These are phyloP conservation scores for Pyricularia grisea DNA, from an alignment of 2,329 filamentous ascomycete species.

Conservation along the genomic window DNA sequence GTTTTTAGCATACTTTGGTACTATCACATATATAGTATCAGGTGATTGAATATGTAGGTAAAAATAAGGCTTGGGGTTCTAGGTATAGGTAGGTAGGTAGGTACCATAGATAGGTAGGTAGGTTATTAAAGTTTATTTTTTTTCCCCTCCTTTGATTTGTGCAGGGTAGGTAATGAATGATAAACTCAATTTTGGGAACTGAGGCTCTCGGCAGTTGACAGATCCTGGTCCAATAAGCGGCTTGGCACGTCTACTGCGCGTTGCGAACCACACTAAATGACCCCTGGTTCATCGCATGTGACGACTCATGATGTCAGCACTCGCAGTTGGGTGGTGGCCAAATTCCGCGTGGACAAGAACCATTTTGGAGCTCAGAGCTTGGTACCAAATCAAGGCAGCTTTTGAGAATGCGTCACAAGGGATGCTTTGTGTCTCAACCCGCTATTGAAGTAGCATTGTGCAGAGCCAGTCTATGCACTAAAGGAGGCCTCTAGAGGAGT, in stretches of 20 bases:
- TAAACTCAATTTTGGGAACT: not conserved
- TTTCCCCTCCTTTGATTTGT: not conserved
- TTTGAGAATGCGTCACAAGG: not conserved
- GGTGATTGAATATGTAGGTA: too few relatives aligned
- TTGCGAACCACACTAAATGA: not conserved
- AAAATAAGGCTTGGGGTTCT: too few relatives aligned
- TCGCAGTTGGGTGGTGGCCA: not conserved
- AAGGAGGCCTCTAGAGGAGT: not conserved
- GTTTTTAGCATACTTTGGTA: too few relatives aligned
- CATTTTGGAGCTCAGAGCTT: not conserved
- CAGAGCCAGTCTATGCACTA: not conserved
- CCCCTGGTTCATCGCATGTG: constrained; percentile 1
- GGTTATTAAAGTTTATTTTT: too few relatives aligned
- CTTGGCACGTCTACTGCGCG: not conserved
- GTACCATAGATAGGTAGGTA: too few relatives aligned
- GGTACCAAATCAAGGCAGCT: not conserved
- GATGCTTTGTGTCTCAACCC: not conserved
- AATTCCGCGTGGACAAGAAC: not conserved
- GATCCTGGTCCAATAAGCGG: not conserved
- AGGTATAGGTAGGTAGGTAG: too few relatives aligned
- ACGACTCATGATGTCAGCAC: constrained; percentile 1
- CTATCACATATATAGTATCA: too few relatives aligned
- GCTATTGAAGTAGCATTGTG: not conserved
- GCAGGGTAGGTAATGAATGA: not conserved
- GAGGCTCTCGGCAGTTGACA: not conserved